These are phyloP conservation scores for Sherardia arvensis DNA, from an alignment of 257 asterid species.

Conservation along the genomic window DNA sequence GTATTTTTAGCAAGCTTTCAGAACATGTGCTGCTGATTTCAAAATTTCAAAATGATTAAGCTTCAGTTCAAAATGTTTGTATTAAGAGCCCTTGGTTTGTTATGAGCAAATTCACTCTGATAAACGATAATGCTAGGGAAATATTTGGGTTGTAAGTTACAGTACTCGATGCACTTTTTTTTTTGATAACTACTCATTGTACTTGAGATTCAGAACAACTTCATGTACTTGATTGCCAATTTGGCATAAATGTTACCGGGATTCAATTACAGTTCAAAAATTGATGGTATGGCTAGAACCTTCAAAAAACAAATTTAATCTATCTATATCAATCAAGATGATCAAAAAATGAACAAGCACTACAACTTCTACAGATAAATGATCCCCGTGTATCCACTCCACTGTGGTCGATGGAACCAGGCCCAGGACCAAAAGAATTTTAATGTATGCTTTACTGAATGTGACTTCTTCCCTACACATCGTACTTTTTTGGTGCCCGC, in stretches of 20 bases:
- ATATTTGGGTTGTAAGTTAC: neutral
- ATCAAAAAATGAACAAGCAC: conserved; percentile 16
- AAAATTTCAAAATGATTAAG: neutral
- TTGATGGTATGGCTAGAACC: conserved; percentile 4
- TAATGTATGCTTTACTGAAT: neutral
- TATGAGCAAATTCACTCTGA: neutral
- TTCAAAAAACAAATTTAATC: conserved; percentile 25
- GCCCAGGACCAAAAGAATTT: conserved; percentile 15
- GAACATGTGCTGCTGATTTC: neutral
- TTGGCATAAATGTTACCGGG: neutral
- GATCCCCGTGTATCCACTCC: neutral
- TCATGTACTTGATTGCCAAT: neutral
- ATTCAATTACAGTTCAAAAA: conserved; percentile 13
- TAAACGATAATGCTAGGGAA: neutral
- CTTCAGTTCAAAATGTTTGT: neutral
- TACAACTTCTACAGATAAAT: conserved; percentile 8
- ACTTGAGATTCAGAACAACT: neutral
- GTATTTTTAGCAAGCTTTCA: neutral
- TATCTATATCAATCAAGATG: conserved; percentile 30
- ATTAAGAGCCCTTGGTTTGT: neutral
- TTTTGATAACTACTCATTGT: too few species aligned
- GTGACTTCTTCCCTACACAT: conserved; percentile 6
- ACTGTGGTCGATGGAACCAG: conserved; percentile 1
- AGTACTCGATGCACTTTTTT: too few species aligned
- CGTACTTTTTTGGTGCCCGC: conserved; percentile 23